Evolutionary conservation across 2,329 filamentous ascomycete genomes (phyloP), one percentile per base, ranked within the genome.

Genomic region (Pseudogymnoascus sp.): DNA sequence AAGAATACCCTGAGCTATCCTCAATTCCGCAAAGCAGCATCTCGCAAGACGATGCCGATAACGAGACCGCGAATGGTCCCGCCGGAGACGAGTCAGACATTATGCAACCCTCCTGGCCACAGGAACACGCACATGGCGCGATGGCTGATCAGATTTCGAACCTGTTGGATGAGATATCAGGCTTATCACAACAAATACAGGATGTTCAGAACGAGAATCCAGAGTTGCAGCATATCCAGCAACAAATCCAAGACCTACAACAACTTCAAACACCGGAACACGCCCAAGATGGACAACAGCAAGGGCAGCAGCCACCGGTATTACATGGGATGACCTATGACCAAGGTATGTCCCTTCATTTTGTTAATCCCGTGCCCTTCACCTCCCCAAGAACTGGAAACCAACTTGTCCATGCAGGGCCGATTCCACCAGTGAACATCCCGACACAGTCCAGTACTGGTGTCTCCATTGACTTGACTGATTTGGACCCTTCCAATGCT

Each of bases 331-430:
- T 59, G 38, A 58, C 62, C 28, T 59, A 62, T 50, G 64, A 67
- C 14, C 65, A 67, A 59, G 71, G 70, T 72, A 72, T 60, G 65
- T 35, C 54, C 63, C 65, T 67, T 68, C 60, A 64, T 69, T 63
- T 63, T 65, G 67, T 67, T 50, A 39, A 33, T 59, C 38, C 58
- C 60, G 57, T 54, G 43, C 47, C 61, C 59, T 28, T 60, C 11
- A 38, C 20, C 14, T 12, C 22, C 37, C 39, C 57, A 20, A 37
- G 41, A 30, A 20, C 18, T 60, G 63, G 61, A 18, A 25, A 37
- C 36, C 50, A 58, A 37, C 39, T 7, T 35, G 39, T 58, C 47
- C 61, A 58, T 64, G 62, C 39, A 33, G 63, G 58, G 22, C 57
- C 28, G 58, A 63, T 38, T 47, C 64, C 25, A 30, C 39, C 41